Evolutionary conservation across 495 filamentous ascomycete genomes (phyloP).

Genomic region (Glarea lozoyensis): DNA sequence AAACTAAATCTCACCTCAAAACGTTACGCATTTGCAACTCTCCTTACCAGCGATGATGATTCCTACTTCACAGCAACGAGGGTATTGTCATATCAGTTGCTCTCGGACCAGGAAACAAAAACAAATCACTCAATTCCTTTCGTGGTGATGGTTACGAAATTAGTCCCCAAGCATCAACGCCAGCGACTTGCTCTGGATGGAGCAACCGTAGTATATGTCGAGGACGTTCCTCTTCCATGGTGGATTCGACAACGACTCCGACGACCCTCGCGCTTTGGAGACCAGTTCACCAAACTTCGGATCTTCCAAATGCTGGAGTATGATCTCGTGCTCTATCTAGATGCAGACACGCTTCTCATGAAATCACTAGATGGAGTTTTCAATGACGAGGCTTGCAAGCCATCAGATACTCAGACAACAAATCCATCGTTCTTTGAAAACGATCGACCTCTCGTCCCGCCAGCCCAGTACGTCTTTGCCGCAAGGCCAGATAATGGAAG

Average conservation of each 20-base stretch:
- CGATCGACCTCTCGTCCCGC: background rate
- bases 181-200: conserved; percentile 26
- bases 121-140: conserved; percentile 22
- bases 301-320: conserved; percentile 27
- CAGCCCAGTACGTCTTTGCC: conserved; percentile 1
- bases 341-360: conserved; percentile 29
- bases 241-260: conserved; percentile 20
- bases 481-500: background rate
- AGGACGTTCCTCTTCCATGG: too few relatives aligned
- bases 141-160: conserved; percentile 21
- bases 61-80: conserved; percentile 20
- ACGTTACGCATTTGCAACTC: background rate
- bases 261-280: conserved; percentile 20
- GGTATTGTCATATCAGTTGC: conserved; percentile 35
- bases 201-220: conserved; percentile 25
- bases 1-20: too few relatives aligned
- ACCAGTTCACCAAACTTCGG: conserved; percentile 29
- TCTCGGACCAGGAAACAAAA: conserved; percentile 27
- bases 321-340: conserved; percentile 30
- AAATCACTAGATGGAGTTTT: conserved; percentile 31
- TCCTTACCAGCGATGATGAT: background rate
- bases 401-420: background rate
- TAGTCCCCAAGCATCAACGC: conserved; percentile 15
- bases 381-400: conserved; percentile 6
- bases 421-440: background rate